phyloP scores from a whole-genome alignment of 176 grass and related monocot species.

The Avena eriantha region DNA sequence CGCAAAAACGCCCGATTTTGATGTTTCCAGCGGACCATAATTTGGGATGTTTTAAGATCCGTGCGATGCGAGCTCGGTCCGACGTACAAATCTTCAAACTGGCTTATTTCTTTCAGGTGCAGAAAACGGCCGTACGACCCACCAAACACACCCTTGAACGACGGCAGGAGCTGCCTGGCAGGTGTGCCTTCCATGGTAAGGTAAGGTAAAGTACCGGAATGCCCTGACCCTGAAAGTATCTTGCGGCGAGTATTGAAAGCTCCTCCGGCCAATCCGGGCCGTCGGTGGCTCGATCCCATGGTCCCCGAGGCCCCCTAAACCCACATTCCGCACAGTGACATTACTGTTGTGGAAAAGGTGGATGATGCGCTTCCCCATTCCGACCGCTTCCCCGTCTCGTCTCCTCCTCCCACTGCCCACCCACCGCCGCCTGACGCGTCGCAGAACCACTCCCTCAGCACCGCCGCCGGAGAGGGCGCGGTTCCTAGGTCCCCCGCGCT shows the following conservation, averaged over 20 bases:
- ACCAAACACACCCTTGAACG: too few relatives aligned
- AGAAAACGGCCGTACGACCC: too few relatives aligned
- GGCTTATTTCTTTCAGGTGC: too few relatives aligned
- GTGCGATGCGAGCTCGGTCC: too few relatives aligned
- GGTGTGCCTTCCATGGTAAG: background rate
- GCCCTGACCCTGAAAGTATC: background rate
- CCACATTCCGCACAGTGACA: slow-evolving; percentile 7
- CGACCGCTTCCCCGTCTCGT: background rate
- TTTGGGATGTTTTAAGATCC: too few relatives aligned
- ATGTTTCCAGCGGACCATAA: too few relatives aligned
- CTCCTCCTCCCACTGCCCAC: background rate
- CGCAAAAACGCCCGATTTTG: too few relatives aligned
- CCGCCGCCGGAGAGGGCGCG: slow-evolving; percentile 17
- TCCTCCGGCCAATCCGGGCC: slow-evolving; percentile 10
- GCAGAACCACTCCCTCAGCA: background rate
- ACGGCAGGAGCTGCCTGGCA: background rate
- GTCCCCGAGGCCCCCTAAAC: background rate
- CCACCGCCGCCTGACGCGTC: slow-evolving; percentile 33
- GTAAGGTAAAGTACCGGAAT: background rate
- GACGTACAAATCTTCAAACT: too few relatives aligned
- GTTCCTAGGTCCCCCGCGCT: background rate
- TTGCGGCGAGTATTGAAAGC: background rate
- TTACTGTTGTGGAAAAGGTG: slow-evolving; percentile 6
- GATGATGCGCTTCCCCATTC: slow-evolving; percentile 27
- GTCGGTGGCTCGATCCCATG: background rate